Percentiles rank a stretch among this genome's conserved stretches.
Evolutionary conservation across 768 basidiomycete species (phyloP).

Genomic region (Gloeostereum incarnatum): DNA sequence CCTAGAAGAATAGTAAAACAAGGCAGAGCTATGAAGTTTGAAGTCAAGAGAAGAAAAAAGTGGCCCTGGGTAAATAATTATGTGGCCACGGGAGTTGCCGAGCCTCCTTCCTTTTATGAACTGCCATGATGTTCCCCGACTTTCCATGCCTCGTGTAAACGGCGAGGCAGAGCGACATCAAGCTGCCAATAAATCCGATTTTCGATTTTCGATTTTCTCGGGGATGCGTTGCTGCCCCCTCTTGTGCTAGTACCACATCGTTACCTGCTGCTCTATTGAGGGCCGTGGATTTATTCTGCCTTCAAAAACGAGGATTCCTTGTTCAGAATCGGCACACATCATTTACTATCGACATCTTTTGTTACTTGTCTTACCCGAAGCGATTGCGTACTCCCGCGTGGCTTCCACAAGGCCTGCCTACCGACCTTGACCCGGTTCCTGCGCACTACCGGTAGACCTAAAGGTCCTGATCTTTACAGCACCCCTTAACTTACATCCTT

Average conservation of each 20-base stretch:
- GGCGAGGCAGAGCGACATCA: slow-evolving; percentile 23
- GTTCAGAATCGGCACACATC: too few species aligned
- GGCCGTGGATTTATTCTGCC: slow-evolving; percentile 10
- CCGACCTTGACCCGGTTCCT: slow-evolving; percentile 14
- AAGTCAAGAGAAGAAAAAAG: neutral
- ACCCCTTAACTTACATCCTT: slow-evolving; percentile 4
- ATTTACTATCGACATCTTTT: too few species aligned
- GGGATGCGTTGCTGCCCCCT: slow-evolving; percentile 11
- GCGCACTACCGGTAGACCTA: slow-evolving; percentile 6
- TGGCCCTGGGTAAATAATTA: slow-evolving; percentile 1
- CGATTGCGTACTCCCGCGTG: too few species aligned
- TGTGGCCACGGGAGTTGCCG: slow-evolving; percentile 5
- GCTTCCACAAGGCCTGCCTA: too few species aligned
- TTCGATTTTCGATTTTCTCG: slow-evolving; percentile 10
- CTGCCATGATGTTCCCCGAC: slow-evolving; percentile 6
- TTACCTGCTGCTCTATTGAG: slow-evolving; percentile 7
- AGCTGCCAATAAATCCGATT: slow-evolving; percentile 5
- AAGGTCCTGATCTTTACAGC: slow-evolving; percentile 5
- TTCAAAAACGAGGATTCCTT: too few species aligned
- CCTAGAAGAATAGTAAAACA: neutral
- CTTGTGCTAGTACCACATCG: slow-evolving; percentile 14
- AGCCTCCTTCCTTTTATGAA: slow-evolving; percentile 7
- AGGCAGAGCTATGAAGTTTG: neutral
- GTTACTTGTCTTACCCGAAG: too few species aligned
- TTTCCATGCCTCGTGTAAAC: slow-evolving; percentile 28